Evolutionary conservation across 2,329 filamentous ascomycete species (phyloP).

Genomic region (Scytalidium sp.): DNA sequence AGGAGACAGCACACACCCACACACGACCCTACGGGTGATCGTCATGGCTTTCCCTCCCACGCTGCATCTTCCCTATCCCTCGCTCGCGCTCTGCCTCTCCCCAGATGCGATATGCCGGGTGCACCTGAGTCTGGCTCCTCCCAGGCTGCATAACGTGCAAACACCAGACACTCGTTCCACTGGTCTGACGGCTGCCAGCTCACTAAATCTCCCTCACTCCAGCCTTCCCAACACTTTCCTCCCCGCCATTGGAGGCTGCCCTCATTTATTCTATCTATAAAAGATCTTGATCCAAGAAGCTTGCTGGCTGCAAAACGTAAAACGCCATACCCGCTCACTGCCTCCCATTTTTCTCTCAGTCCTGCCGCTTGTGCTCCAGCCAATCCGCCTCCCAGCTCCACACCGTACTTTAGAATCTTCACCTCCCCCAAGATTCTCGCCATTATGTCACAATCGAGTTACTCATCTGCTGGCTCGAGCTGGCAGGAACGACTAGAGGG

Average conservation of each 20-base stretch:
- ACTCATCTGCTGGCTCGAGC: constrained; percentile 20
- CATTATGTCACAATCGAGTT: constrained; percentile 27
- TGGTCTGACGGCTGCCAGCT: constrained; percentile 26
- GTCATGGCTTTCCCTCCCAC: constrained; percentile 27
- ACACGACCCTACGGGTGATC: constrained; percentile 24
- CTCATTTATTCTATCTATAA: constrained; percentile 14
- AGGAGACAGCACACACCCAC: constrained; percentile 30
- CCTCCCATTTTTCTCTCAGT: not conserved
- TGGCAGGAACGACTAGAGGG: constrained; percentile 36
- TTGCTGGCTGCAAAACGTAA: constrained; percentile 25
- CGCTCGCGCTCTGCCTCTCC: constrained; percentile 20
- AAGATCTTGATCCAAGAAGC: constrained; percentile 21
- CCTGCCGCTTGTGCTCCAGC: constrained; percentile 8
- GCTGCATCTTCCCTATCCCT: too few relatives aligned
- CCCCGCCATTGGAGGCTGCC: not conserved
- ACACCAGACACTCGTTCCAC: constrained; percentile 20
- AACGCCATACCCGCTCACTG: constrained; percentile 17
- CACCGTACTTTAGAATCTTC: constrained; percentile 8
- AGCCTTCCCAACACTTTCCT: constrained; percentile 8
- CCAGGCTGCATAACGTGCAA: constrained; percentile 29
- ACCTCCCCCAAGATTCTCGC: constrained; percentile 8
- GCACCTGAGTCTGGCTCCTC: constrained; percentile 26
- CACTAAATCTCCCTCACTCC: constrained; percentile 19
- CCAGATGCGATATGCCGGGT: constrained; percentile 31
- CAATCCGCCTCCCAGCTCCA: constrained; percentile 19